Evolutionary conservation across 2,329 filamentous ascomycete species (phyloP).

Genomic region (Parastagonospora nodorum): DNA sequence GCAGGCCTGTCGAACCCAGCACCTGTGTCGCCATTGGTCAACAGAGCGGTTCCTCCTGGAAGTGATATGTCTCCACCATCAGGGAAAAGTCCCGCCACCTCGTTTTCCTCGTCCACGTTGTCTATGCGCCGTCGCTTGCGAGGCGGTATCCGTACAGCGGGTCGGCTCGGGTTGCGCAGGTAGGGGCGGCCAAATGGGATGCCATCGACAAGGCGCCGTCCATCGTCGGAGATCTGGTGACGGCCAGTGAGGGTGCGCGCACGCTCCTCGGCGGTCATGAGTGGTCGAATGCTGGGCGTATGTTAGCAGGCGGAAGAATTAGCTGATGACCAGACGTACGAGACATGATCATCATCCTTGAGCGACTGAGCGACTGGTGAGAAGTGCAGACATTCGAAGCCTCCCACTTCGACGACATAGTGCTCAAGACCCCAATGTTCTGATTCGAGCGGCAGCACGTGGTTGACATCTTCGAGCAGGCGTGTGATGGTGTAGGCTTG

Average conservation of each 20-base stretch:
- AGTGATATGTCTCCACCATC: constrained; percentile 5
- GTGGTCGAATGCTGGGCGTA: constrained; percentile 70
- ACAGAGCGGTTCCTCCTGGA: background rate
- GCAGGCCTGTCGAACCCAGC: background rate
- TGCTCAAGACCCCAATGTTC: constrained; percentile 86
- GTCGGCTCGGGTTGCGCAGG: constrained; percentile 65
- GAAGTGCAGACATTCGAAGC: constrained; percentile 89
- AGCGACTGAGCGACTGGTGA: constrained; percentile 71
- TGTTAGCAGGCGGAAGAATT: constrained; percentile 3
- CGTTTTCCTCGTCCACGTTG: constrained; percentile 33
- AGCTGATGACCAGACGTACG: constrained; percentile 58
- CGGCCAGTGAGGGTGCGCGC: constrained; percentile 75
- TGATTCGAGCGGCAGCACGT: constrained; percentile 79
- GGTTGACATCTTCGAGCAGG: constrained; percentile 78
- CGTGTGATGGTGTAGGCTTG: constrained; percentile 67
- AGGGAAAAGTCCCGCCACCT: constrained; percentile 16
- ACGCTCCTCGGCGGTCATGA: constrained; percentile 75
- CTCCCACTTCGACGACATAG: constrained; percentile 78
- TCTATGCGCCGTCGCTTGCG: constrained; percentile 64
- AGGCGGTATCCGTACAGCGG: constrained; percentile 72
- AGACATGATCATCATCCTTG: constrained; percentile 81
- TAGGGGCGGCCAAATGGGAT: constrained; percentile 79
- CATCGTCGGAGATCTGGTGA: constrained; percentile 78
- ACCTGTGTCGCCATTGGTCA: background rate
- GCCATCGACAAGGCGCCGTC: constrained; percentile 82